phyloP scores from a whole-genome alignment of 164 flowering plant genomes.

The Vitis vinifera region DNA sequence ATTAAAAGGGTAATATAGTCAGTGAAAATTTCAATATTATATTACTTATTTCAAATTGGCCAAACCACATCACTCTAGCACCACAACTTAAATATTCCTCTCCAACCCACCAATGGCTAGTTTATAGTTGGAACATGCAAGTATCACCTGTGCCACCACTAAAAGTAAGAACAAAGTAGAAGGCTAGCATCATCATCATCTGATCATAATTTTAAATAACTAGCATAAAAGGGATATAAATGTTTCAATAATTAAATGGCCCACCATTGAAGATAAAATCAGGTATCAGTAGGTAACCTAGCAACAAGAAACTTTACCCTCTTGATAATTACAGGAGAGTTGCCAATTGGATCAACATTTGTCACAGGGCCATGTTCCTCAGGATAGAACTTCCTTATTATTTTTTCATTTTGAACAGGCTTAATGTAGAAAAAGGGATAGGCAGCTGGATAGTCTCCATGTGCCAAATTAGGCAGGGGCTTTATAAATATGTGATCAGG shows the following conservation, averaged over 20 bases:
- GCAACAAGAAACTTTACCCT: slow-evolving; percentile 50
- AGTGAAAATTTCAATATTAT: too few relatives aligned
- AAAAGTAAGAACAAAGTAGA: not conserved
- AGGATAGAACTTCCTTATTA: slow-evolving; percentile 81
- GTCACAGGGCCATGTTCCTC: slow-evolving; percentile 84
- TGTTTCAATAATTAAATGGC: not conserved
- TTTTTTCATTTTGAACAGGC: slow-evolving; percentile 62
- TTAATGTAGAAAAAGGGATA: slow-evolving; percentile 90
- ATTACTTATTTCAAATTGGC: too few relatives aligned
- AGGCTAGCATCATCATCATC: not conserved
- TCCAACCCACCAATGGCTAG: too few relatives aligned
- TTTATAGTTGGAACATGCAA: too few relatives aligned
- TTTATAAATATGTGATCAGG: slow-evolving; percentile 89
- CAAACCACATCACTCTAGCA: too few relatives aligned
- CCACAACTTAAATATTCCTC: too few relatives aligned
- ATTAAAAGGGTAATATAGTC: too few relatives aligned
- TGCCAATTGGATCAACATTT: slow-evolving; percentile 92
- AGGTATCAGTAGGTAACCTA: not conserved
- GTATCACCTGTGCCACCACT: not conserved
- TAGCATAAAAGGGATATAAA: too few relatives aligned
- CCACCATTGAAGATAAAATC: not conserved
- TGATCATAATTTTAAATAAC: too few relatives aligned
- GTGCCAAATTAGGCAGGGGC: slow-evolving; percentile 88
- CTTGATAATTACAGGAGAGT: slow-evolving; percentile 92
- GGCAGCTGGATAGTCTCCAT: slow-evolving; percentile 69